Conservation (phyloP, 805 yeast genomes). For the Allodekkera sacchari region DNA sequence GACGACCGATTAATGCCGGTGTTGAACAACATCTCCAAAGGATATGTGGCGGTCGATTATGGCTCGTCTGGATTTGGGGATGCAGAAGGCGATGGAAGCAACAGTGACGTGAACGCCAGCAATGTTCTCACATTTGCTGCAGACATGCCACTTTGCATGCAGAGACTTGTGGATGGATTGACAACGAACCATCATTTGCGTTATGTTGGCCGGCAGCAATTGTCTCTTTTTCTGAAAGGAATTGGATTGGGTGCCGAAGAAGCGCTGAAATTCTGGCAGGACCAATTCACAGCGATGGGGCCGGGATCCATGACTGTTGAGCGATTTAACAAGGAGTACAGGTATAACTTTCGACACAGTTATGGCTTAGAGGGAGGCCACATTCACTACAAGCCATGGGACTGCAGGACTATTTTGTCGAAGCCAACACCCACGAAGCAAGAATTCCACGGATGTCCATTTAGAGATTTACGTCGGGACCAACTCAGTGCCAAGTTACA, state of each 20-base stretch:
- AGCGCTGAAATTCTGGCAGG: conserved; percentile 77
- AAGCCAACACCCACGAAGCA: conserved; percentile 59
- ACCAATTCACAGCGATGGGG: conserved; percentile 49
- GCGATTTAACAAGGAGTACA: conserved; percentile 78
- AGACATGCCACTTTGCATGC: conserved; percentile 73
- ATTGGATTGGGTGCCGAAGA: conserved; percentile 85
- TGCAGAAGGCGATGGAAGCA: conserved; percentile 8
- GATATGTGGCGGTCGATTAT: conserved; percentile 52
- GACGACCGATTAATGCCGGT: conserved; percentile 86
- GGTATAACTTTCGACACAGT: conserved; percentile 78
- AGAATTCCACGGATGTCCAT: conserved; percentile 92
- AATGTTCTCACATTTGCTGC: conserved; percentile 47
- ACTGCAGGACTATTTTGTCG: conserved; percentile 67
- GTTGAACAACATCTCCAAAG: conserved; percentile 66
- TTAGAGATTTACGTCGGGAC: conserved; percentile 65
- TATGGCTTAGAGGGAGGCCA: conserved; percentile 92
- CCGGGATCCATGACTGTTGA: conserved; percentile 50
- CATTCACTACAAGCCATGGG: conserved; percentile 78
- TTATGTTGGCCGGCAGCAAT: conserved; percentile 78
- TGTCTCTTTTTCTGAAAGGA: conserved; percentile 78
- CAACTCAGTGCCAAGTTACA: conserved; percentile 46
- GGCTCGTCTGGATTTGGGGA: conserved; percentile 8
- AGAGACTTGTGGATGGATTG: conserved; percentile 54
- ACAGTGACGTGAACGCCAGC: conserved; percentile 42
- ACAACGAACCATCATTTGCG: conserved; percentile 61